Conservation (phyloP, 768 basidiomycete species). For the Suillus placidus region DNA sequence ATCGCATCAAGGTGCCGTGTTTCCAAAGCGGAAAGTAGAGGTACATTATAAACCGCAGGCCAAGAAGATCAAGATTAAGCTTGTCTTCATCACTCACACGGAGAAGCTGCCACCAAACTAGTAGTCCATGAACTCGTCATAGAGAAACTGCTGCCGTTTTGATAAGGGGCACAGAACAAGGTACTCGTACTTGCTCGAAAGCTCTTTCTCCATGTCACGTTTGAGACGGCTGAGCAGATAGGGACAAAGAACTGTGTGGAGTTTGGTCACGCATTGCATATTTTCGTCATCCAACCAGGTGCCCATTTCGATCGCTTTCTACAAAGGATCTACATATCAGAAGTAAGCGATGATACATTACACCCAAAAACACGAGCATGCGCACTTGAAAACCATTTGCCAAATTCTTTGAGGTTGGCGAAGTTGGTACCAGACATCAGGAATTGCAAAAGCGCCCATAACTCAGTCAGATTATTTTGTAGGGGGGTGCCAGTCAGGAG, state of each 20-base stretch:
- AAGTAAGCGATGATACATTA: slow-evolving; percentile 10
- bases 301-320: slow-evolving; percentile 90
- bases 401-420: slow-evolving; percentile 91
- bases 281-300: slow-evolving; percentile 78
- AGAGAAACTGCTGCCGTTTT: slow-evolving; percentile 91
- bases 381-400: slow-evolving; percentile 95
- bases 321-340: slow-evolving; percentile 74
- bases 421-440: slow-evolving; percentile 89
- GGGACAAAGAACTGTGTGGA: slow-evolving; percentile 95
- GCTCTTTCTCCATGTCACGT: slow-evolving; percentile 93
- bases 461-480: slow-evolving; percentile 93
- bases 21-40: slow-evolving; percentile 55
- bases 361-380: slow-evolving; percentile 13
- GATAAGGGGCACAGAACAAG: slow-evolving; percentile 86
- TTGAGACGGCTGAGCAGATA: slow-evolving; percentile 96
- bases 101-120: slow-evolving; percentile 76
- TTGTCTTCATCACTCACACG: slow-evolving; percentile 52
- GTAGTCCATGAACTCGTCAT: slow-evolving; percentile 96
- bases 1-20: slow-evolving; percentile 63
- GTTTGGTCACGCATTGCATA: slow-evolving; percentile 78
- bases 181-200: slow-evolving; percentile 94
- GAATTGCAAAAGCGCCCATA: slow-evolving; percentile 96
- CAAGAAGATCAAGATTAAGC: slow-evolving; percentile 64
- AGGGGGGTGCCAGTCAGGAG: slow-evolving; percentile 95
- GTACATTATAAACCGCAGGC: slow-evolving; percentile 63